Conservation (phyloP, 2,329 filamentous ascomycete species). For the Paraphoma chrysanthemicola region DNA sequence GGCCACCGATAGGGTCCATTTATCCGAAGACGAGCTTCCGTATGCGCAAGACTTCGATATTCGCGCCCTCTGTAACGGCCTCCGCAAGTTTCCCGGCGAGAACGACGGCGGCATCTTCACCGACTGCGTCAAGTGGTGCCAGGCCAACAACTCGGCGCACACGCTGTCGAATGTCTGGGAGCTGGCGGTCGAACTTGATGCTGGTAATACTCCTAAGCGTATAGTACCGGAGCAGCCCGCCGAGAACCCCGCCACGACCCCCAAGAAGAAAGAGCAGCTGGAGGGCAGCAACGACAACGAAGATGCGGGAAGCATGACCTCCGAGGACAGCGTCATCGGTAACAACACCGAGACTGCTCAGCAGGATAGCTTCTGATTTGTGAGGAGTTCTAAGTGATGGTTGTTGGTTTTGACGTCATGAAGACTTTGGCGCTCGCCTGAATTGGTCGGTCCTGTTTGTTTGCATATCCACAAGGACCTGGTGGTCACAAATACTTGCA, state of each 20-base stretch:
- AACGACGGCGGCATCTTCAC: slow-evolving; percentile 36
- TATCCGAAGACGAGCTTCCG: slow-evolving; percentile 4
- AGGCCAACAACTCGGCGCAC: slow-evolving; percentile 15
- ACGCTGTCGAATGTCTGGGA: slow-evolving; percentile 18
- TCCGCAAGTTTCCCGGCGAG: slow-evolving; percentile 25
- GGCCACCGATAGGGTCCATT: slow-evolving; percentile 30
- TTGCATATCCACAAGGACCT: background rate
- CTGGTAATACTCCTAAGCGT: slow-evolving; percentile 1
- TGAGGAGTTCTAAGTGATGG: background rate
- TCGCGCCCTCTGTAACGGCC: slow-evolving; percentile 10
- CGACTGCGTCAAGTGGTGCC: slow-evolving; percentile 30
- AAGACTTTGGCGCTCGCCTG: background rate
- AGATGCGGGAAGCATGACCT: background rate
- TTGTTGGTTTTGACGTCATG: background rate
- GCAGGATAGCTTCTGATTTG: too few species aligned
- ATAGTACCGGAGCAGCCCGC: background rate
- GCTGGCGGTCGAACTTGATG: slow-evolving; percentile 18
- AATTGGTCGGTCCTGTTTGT: too few species aligned
- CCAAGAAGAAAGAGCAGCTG: background rate
- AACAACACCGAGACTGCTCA: too few species aligned
- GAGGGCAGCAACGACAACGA: background rate
- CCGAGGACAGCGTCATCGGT: background rate
- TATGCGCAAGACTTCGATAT: slow-evolving; percentile 21
- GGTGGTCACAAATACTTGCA: background rate
- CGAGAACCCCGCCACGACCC: background rate